Evolutionary conservation across 352 stramenopile species (phyloP).

Genomic region (Phytophthora litchii): DNA sequence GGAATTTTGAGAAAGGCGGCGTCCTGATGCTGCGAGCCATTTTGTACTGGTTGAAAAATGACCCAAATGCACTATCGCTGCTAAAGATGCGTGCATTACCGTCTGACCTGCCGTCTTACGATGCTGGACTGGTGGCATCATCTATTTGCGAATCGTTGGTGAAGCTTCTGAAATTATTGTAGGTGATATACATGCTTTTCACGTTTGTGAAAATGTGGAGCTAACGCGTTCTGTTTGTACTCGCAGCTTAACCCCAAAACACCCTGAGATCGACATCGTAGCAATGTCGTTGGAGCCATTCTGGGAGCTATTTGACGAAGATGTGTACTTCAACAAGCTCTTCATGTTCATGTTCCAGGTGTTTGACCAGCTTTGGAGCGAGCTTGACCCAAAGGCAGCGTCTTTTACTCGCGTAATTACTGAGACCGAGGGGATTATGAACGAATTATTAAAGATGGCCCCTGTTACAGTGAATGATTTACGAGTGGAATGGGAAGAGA

Average conservation of each 20-base stretch:
- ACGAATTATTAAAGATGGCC: slow-evolving; percentile 71
- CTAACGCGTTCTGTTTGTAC: slow-evolving; percentile 8
- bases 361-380: slow-evolving; percentile 76
- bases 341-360: slow-evolving; percentile 81
- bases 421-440: slow-evolving; percentile 69
- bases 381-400: slow-evolving; percentile 60
- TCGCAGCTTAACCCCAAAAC: slow-evolving; percentile 55
- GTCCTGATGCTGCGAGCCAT: slow-evolving; percentile 71
- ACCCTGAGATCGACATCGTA: slow-evolving; percentile 76
- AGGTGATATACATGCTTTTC: slow-evolving; percentile 26
- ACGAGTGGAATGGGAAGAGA: slow-evolving; percentile 64
- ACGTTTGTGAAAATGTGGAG: slow-evolving; percentile 1
- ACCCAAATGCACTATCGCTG: slow-evolving; percentile 46
- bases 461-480: slow-evolving; percentile 71
- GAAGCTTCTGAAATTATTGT: slow-evolving; percentile 78
- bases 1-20: slow-evolving; percentile 83
- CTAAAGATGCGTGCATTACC: slow-evolving; percentile 64
- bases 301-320: slow-evolving; percentile 85
- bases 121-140: slow-evolving; percentile 69
- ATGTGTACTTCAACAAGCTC: slow-evolving; percentile 78
- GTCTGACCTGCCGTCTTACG: slow-evolving; percentile 61
- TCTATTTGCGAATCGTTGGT: slow-evolving; percentile 77
- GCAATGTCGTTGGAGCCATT: slow-evolving; percentile 80
- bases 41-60: slow-evolving; percentile 68
- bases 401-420: slow-evolving; percentile 84